phyloP scores from a whole-genome alignment of 371 early-diverging fungal genomes.

The Neoconidiobolus thromboides region DNA sequence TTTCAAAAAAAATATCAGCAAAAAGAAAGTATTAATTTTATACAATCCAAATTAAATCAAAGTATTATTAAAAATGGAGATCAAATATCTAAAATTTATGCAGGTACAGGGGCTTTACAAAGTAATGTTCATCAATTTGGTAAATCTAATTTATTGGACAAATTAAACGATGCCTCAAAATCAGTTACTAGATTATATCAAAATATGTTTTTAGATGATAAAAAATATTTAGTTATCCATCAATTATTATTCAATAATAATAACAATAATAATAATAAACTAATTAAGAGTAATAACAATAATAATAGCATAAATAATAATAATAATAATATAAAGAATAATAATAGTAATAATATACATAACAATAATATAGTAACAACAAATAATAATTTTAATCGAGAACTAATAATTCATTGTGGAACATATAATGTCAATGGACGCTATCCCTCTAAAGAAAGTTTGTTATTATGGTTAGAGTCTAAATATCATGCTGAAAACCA shows the following conservation, averaged over 20 bases:
- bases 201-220: conserved; percentile 81
- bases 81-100: conserved; percentile 78
- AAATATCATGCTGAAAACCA: conserved; percentile 13
- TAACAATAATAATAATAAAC: not conserved
- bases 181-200: conserved; percentile 81
- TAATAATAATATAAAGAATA: not conserved
- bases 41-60: not conserved
- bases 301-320: not conserved
- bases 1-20: no score
- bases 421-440: conserved; percentile 85
- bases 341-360: not conserved
- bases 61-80: conserved; percentile 63
- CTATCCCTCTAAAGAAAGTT: conserved; percentile 32
- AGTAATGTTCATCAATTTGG: conserved; percentile 77
- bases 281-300: not conserved
- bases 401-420: conserved; percentile 41
- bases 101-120: conserved; percentile 96
- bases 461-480: conserved; percentile 45
- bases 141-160: conserved; percentile 55
- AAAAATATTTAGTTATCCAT: conserved; percentile 81
- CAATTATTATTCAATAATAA: conserved; percentile 41
- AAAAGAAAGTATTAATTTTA: no score
- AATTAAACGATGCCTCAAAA: conserved; percentile 74
- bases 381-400: not conserved
- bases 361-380: not conserved